Conservation (phyloP, 108 stramenopile genomes). For the Conticribra weissflogii region DNA sequence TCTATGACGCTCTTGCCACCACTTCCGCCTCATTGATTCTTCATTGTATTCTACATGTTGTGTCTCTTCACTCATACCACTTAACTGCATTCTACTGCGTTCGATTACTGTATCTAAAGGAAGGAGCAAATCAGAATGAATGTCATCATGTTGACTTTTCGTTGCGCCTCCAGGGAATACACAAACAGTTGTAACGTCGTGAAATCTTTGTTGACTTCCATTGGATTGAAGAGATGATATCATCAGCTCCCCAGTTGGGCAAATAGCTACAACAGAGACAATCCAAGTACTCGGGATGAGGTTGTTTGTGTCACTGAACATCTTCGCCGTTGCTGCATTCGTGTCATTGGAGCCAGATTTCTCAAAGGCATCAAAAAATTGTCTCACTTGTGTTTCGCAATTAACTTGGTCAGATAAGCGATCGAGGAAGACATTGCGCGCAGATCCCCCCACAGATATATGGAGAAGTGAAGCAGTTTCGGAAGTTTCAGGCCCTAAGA, state of each 20-base stretch:
- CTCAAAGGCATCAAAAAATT: slow-evolving; percentile 51
- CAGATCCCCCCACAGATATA: slow-evolving; percentile 44
- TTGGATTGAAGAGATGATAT: slow-evolving; percentile 24
- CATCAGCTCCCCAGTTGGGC: slow-evolving; percentile 75
- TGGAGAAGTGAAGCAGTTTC: slow-evolving; percentile 38
- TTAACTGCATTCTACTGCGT: slow-evolving; percentile 68
- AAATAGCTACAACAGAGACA: slow-evolving; percentile 54
- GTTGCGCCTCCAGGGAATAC: slow-evolving; percentile 28
- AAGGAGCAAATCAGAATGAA: slow-evolving; percentile 48
- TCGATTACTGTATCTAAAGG: slow-evolving; percentile 78
- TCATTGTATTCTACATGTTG: slow-evolving; percentile 46
- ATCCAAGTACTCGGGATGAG: slow-evolving; percentile 56
- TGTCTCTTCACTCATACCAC: slow-evolving; percentile 52
- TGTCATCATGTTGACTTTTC: background rate
- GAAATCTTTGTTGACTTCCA: background rate
- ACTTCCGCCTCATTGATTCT: slow-evolving; percentile 57
- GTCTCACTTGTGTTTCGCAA: slow-evolving; percentile 4
- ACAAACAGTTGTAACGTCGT: slow-evolving; percentile 21
- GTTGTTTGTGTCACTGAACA: slow-evolving; percentile 14
- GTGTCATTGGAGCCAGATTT: slow-evolving; percentile 6
- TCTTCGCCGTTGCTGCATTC: slow-evolving; percentile 6
- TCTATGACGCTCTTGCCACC: slow-evolving; percentile 74
- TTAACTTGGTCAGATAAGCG: background rate
- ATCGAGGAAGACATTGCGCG: slow-evolving; percentile 30
- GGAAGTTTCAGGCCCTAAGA: slow-evolving; percentile 49